Conservation (phyloP, 768 basidiomycete genomes). For the Rickenella mellea region DNA sequence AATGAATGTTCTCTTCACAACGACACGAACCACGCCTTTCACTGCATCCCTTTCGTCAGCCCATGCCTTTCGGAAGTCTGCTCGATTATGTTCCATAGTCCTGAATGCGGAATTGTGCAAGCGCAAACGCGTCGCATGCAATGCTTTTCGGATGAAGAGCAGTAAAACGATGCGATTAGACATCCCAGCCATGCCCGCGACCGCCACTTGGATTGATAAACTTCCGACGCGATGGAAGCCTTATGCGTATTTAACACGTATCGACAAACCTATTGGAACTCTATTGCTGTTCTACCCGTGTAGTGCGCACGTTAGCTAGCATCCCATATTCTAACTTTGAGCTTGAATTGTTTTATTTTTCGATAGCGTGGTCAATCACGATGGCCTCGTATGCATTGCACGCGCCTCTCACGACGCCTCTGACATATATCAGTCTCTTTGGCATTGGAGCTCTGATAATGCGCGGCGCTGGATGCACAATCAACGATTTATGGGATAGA, state of each 20-base stretch:
- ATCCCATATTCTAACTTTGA: background rate
- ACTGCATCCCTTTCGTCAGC: too few relatives aligned
- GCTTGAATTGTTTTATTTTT: background rate
- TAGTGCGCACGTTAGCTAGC: slow-evolving; percentile 39
- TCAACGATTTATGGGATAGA: slow-evolving; percentile 98
- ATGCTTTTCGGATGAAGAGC: too few relatives aligned
- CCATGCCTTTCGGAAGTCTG: too few relatives aligned
- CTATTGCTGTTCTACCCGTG: slow-evolving; percentile 90
- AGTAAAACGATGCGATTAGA: too few relatives aligned
- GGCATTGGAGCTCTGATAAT: slow-evolving; percentile 88
- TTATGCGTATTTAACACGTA: slow-evolving; percentile 77
- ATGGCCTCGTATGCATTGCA: slow-evolving; percentile 85
- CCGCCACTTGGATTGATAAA: slow-evolving; percentile 61
- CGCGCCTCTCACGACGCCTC: slow-evolving; percentile 53
- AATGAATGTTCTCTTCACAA: too few relatives aligned
- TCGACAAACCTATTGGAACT: slow-evolving; percentile 96
- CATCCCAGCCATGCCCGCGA: slow-evolving; percentile 10
- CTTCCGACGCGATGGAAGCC: slow-evolving; percentile 55
- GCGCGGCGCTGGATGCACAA: slow-evolving; percentile 97
- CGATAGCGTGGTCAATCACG: slow-evolving; percentile 91
- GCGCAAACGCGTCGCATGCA: too few relatives aligned
- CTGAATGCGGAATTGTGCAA: too few relatives aligned
- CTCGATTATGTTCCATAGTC: too few relatives aligned
- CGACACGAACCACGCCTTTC: too few relatives aligned
- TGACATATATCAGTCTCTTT: slow-evolving; percentile 76